Conservation (phyloP, 306 rosid genomes). For the Mucuna pruriens region DNA sequence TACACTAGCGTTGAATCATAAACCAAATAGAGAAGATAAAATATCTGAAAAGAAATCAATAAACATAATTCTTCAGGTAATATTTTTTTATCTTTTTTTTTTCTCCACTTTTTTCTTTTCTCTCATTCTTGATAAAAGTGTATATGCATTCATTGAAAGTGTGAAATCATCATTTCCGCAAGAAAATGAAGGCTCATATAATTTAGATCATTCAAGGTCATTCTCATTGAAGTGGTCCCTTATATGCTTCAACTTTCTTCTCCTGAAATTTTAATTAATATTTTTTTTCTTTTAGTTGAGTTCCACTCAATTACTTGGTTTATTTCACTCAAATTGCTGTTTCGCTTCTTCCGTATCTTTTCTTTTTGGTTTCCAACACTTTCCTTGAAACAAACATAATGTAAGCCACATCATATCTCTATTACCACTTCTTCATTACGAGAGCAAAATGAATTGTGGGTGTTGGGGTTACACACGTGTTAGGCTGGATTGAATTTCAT, state of each 20-base stretch:
- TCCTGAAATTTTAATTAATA: conserved; percentile 38
- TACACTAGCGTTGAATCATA: conserved; percentile 47
- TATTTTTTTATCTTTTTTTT: too few relatives aligned
- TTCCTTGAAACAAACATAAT: neutral
- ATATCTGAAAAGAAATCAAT: conserved; percentile 52
- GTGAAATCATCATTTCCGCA: neutral
- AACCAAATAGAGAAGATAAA: conserved; percentile 48
- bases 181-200: too few relatives aligned
- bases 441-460: neutral
- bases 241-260: conserved; percentile 43
- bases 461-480: neutral
- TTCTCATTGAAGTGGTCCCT: neutral
- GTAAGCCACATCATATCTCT: conserved; percentile 7
- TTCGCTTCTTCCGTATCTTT: neutral
- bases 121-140: too few relatives aligned
- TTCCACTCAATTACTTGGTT: neutral
- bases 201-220: too few relatives aligned
- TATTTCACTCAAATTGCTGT: neutral
- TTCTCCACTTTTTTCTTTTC: neutral
- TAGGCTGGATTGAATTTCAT: neutral
- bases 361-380: neutral
- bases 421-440: neutral
- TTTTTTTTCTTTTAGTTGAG: neutral
- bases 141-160: neutral
- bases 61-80: conserved; percentile 47